These are phyloP conservation scores for Camellia granthamiana DNA, from an alignment of 148 eudicot species.

Conservation along the genomic window DNA sequence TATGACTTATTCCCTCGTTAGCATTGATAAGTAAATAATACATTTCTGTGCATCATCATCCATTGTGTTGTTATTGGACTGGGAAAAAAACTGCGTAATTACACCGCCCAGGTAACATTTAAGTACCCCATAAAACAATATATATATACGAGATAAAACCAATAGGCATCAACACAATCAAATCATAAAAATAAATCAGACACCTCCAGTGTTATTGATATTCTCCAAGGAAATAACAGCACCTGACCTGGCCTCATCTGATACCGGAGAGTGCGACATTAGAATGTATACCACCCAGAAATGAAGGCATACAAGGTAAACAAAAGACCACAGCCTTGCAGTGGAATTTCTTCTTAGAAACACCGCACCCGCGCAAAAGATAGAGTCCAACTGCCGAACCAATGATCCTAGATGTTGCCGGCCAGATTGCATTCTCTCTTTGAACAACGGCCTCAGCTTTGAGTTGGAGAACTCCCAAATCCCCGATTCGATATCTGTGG, in stretches of 20 bases:
- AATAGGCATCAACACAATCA: neutral
- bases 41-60: neutral
- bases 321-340: constrained; percentile 55
- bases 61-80: neutral
- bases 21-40: constrained; percentile 6
- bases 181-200: constrained; percentile 21
- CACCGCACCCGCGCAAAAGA: constrained; percentile 64
- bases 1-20: neutral
- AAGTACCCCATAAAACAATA: neutral
- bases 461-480: constrained; percentile 46
- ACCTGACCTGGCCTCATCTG: constrained; percentile 62
- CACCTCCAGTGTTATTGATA: constrained; percentile 58
- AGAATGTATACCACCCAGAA: constrained; percentile 29
- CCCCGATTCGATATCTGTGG: constrained; percentile 46
- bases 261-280: constrained; percentile 54
- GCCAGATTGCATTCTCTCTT: constrained; percentile 61
- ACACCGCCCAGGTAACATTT: constrained; percentile 13
- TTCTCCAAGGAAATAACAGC: constrained; percentile 78
- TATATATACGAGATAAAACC: neutral
- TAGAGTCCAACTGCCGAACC: constrained; percentile 72
- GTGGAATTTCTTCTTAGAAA: constrained; percentile 72
- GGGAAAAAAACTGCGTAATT: neutral
- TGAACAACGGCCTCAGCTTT: constrained; percentile 54
- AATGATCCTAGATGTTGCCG: constrained; percentile 75
- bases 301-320: constrained; percentile 31